A percentile compares a stretch with the other conserved stretches of the same genome.
phyloP scores from a whole-genome alignment of 139 green algal genomes.

The Ulvella scutata region DNA sequence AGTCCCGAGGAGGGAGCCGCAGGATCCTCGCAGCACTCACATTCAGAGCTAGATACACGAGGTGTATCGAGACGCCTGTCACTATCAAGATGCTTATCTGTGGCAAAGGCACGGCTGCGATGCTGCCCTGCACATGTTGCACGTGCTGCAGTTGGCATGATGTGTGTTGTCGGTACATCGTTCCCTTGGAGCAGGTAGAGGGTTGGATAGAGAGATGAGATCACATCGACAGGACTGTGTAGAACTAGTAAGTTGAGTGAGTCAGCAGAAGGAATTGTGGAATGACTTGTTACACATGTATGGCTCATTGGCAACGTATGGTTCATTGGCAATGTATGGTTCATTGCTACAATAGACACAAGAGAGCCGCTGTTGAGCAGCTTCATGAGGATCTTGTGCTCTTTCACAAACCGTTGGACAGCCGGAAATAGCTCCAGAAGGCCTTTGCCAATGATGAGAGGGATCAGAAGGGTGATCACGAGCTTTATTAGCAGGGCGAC shows the following conservation, averaged over 20 bases:
- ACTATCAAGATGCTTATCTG: neutral
- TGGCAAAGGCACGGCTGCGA: neutral
- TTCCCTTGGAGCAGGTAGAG: neutral
- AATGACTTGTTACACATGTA: neutral
- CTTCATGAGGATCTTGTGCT: conserved; percentile 18
- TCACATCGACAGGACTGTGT: neutral
- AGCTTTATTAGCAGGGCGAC: conserved; percentile 36
- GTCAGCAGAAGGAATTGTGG: neutral
- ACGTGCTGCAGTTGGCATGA: neutral
- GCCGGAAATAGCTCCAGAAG: conserved; percentile 18
- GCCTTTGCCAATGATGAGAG: conserved; percentile 41
- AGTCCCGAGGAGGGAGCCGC: neutral
- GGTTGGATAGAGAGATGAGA: neutral
- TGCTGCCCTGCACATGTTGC: neutral
- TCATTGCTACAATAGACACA: conserved; percentile 46
- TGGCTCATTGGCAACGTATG: neutral
- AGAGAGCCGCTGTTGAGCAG: conserved; percentile 27
- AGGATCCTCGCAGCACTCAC: neutral
- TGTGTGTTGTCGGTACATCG: neutral
- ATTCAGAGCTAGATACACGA: neutral
- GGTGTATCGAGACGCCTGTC: neutral
- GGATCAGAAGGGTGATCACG: conserved; percentile 58
- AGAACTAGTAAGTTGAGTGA: neutral
- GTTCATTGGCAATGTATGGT: conserved; percentile 12
- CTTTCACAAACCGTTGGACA: conserved; percentile 10